Conservation (phyloP, 1,284 basidiomycete genomes). For the Kalmanozyma brasiliensis region DNA sequence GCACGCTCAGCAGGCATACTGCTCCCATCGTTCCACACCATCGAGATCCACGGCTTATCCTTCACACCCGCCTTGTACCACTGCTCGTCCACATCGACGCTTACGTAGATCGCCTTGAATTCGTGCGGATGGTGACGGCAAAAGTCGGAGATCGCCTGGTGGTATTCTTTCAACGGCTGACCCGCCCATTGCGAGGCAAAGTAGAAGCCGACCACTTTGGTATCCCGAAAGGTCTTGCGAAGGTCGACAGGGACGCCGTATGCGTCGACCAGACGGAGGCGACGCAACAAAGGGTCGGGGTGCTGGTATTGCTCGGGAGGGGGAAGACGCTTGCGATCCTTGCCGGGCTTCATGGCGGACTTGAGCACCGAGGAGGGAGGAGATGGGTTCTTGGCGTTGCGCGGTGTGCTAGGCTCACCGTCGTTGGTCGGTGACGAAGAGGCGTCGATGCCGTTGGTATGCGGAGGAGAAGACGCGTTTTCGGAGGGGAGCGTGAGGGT, state of each 20-base stretch:
- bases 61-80: constrained; percentile 65
- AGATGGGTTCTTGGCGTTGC: constrained; percentile 13
- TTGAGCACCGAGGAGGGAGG: constrained; percentile 49
- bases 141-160: constrained; percentile 60
- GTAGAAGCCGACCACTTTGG: constrained; percentile 68
- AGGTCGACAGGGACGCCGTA: constrained; percentile 64
- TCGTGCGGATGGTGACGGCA: constrained; percentile 63
- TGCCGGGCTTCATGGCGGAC: constrained; percentile 64
- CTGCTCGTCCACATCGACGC: constrained; percentile 65
- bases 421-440: constrained; percentile 6
- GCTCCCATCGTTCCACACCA: constrained; percentile 69
- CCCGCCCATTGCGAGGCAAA: constrained; percentile 67
- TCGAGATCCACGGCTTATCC: constrained; percentile 65
- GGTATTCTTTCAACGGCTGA: constrained; percentile 53
- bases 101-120: constrained; percentile 68
- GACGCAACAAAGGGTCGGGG: constrained; percentile 66
- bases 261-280: constrained; percentile 65
- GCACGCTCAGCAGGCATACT: constrained; percentile 48
- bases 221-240: constrained; percentile 60
- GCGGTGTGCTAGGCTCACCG: constrained; percentile 26
- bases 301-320: constrained; percentile 65
- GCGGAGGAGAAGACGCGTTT: not conserved
- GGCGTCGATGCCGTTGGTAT: constrained; percentile 16
- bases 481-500: constrained; percentile 27
- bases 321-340: constrained; percentile 57